These are phyloP conservation scores for Odontarrhena argentea DNA, from an alignment of 345 rosid species.

Conservation along the genomic window DNA sequence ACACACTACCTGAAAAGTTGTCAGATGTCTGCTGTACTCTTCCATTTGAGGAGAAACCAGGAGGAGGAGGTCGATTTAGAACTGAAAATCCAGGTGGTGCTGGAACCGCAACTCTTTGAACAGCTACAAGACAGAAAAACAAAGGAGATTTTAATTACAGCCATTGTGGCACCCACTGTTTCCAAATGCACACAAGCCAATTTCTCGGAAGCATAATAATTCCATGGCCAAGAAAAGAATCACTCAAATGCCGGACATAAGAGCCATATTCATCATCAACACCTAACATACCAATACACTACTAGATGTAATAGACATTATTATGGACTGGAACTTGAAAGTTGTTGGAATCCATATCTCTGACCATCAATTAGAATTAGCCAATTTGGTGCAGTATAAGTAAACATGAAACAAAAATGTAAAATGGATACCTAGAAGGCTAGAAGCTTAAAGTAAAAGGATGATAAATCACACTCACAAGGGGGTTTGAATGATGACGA, in stretches of 20 bases:
- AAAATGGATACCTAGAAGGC: conserved; percentile 4
- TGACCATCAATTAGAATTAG: conserved; percentile 5
- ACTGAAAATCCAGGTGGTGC: conserved; percentile 94
- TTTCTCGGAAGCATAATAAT: conserved; percentile 8
- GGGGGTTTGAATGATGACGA: conserved; percentile 58
- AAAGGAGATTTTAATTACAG: conserved; percentile 2
- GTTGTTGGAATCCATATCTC: not conserved
- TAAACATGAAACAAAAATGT: not conserved
- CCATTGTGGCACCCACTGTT: conserved; percentile 17
- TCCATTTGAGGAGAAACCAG: conserved; percentile 78
- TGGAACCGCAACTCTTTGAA: conserved; percentile 64
- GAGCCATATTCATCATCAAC: not conserved
- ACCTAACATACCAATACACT: not conserved
- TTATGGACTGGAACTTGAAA: not conserved
- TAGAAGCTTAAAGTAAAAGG: conserved; percentile 21
- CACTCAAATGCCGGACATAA: not conserved
- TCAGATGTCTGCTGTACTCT: conserved; percentile 61
- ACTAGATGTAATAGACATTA: not conserved
- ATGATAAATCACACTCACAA: conserved; percentile 50
- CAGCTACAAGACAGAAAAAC: conserved; percentile 39
- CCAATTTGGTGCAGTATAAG: conserved; percentile 5
- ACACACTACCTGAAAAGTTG: conserved; percentile 53
- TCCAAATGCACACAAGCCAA: not conserved
- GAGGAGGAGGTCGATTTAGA: conserved; percentile 85
- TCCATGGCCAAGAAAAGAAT: conserved; percentile 2